Evolutionary conservation across 768 basidiomycete genomes (phyloP).

Genomic region (Boletus sp.): DNA sequence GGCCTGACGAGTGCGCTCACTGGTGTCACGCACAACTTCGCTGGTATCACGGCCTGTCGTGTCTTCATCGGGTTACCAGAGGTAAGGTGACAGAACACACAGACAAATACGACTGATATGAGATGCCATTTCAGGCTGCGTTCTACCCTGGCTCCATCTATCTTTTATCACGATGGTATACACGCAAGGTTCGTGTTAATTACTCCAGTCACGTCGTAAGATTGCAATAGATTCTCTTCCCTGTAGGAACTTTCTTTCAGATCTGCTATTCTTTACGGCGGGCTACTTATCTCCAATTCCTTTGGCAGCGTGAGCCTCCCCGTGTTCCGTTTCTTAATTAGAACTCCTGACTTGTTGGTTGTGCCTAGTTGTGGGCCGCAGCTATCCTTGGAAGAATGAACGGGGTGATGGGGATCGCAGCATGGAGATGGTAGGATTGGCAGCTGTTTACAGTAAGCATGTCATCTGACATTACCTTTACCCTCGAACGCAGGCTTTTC

Average conservation of each 20-base stretch:
- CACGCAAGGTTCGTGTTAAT: not conserved
- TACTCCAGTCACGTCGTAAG: not conserved
- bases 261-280: not conserved
- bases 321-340: not conserved
- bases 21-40: not conserved
- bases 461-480: not conserved
- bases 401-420: not conserved
- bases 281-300: not conserved
- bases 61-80: not conserved
- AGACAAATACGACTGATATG: not conserved
- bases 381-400: not conserved
- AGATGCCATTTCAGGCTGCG: not conserved
- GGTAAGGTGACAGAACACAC: not conserved
- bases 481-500: not conserved
- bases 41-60: not conserved
- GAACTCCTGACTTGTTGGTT: not conserved
- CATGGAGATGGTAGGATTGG: conserved; percentile 1
- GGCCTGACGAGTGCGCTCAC: not conserved
- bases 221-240: not conserved
- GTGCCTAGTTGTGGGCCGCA: not conserved
- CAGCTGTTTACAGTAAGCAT: not conserved
- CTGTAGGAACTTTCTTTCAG: not conserved
- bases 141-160: not conserved
- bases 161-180: conserved; percentile 3
- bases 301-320: not conserved